These are phyloP conservation scores for Saussurea involucrata DNA, from an alignment of 129 eudicot genomes.

Conservation along the genomic window DNA sequence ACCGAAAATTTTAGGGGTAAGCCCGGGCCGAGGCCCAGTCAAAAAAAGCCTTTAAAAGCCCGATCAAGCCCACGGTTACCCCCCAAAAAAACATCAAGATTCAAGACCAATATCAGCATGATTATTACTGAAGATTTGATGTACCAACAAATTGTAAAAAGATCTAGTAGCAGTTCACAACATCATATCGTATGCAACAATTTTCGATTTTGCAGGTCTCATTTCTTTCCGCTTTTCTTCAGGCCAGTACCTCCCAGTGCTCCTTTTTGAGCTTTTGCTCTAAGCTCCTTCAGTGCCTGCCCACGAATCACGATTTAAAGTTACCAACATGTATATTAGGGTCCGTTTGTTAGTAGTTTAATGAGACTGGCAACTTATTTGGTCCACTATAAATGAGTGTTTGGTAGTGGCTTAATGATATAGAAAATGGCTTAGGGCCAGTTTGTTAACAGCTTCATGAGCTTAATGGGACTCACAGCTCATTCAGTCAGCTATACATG, in stretches of 20 bases:
- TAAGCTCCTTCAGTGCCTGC: slow-evolving; percentile 82
- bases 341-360: no score
- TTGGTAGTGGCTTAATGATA: no score
- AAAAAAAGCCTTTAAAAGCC: no score
- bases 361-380: no score
- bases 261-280: slow-evolving; percentile 89
- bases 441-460: no score
- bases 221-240: slow-evolving; percentile 84
- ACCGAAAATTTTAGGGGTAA: no score
- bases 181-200: not conserved
- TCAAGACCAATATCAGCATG: slow-evolving; percentile 1
- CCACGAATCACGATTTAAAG: not conserved
- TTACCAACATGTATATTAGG: not conserved
- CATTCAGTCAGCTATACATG: no score
- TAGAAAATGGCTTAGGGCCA: no score
- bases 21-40: no score
- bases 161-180: not conserved
- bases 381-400: no score
- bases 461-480: no score
- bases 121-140: slow-evolving; percentile 19
- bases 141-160: slow-evolving; percentile 6
- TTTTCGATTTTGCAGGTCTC: slow-evolving; percentile 50
- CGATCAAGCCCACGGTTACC: no score
- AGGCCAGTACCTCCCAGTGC: slow-evolving; percentile 73
- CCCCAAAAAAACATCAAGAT: not conserved